Evolutionary conservation across 805 yeast genomes (phyloP).

Genomic region (Pichia nakasei): DNA sequence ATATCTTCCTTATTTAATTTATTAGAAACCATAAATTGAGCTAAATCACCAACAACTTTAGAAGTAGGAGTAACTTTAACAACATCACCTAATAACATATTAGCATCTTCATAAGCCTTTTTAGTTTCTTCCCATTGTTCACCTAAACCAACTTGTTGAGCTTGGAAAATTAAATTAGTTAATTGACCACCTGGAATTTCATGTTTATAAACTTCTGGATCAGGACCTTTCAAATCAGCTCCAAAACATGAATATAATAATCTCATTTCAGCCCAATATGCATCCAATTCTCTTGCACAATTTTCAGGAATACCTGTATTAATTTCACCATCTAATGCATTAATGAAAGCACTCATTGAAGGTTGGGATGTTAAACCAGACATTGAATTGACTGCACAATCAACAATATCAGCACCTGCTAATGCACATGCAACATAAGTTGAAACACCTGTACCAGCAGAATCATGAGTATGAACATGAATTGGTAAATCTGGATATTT

Average conservation of each 20-base stretch:
- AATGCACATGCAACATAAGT: conserved; percentile 89
- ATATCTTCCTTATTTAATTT: conserved; percentile 83
- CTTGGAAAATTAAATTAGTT: conserved; percentile 96
- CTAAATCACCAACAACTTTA: conserved; percentile 98
- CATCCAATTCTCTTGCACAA: conserved; percentile 74
- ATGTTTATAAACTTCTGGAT: conserved; percentile 96
- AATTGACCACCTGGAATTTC: conserved; percentile 99
- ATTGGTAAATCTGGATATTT: conserved; percentile 91
- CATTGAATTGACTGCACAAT: conserved; percentile 94
- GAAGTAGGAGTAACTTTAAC: conserved; percentile 99
- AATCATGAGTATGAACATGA: conserved; percentile 98
- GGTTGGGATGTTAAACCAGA: conserved; percentile 99
- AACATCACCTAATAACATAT: conserved; percentile 84
- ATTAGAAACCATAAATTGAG: conserved; percentile 99
- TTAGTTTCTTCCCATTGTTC: conserved; percentile 95
- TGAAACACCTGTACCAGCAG: conserved; percentile 99
- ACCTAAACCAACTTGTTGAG: conserved; percentile 97
- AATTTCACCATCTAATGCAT: conserved; percentile 82
- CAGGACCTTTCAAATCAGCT: conserved; percentile 98
- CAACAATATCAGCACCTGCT: conserved; percentile 98
- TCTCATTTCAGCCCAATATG: conserved; percentile 99
- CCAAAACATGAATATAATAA: conserved; percentile 92
- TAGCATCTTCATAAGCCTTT: conserved; percentile 88
- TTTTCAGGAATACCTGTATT: conserved; percentile 62
- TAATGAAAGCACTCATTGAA: conserved; percentile 84